Base-by-base conservation (phyloP, 192 early-diverging fungal genomes). In the Ramicandelaber brevisporus region DNA sequence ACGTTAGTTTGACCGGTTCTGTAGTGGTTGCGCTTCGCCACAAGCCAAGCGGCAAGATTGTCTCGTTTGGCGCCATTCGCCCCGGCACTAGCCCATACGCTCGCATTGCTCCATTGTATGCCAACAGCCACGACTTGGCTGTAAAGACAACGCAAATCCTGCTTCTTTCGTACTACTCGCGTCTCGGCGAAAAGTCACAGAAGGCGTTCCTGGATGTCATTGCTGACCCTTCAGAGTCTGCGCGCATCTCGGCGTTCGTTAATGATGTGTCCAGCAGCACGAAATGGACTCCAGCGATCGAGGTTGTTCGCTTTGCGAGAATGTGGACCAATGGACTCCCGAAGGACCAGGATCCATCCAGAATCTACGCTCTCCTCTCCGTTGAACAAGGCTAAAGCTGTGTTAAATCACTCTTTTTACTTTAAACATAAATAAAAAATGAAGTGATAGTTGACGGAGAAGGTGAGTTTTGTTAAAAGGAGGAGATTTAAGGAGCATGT, bases 231-330 rank as follows among this genome's bases (percentile, higher is more conserved):
- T 99, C 96, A 58, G 59, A 64, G 21, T 78, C 61, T 22, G 90
- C 90, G 53, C 92, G 84, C 52, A 90, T 99, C 12, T 57, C 96
- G 41, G 59, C 96, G 38, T 89, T 99, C 21, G 93, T 96, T 64
- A 82, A 99, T 52, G 93, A 87, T 0, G 92, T 99, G 47, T 89
- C 96, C n/a, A 72, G 93, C 43, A 90, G 93, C 31, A 99, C 93
- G 8, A 99, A 89, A 4, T 99, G 90, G 11, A 72, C 73, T 33
- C 88, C 96, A 55, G 96, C 96, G 49, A 74, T 99, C 30, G 79
- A 86, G 48, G 96, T 99, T 89, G 93, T 90, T 2, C 75, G 93
- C 27, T 89, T n/a, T n/a, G n/a, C n/a, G n/a, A n/a, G n/a, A n/a
- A n/a, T n/a, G n/a, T n/a, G n/a, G n/a, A n/a, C n/a, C n/a, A n/a